These are phyloP conservation scores for Phytophthora hybrid DNA, from an alignment of 352 stramenopile species.

Conservation along the genomic window DNA sequence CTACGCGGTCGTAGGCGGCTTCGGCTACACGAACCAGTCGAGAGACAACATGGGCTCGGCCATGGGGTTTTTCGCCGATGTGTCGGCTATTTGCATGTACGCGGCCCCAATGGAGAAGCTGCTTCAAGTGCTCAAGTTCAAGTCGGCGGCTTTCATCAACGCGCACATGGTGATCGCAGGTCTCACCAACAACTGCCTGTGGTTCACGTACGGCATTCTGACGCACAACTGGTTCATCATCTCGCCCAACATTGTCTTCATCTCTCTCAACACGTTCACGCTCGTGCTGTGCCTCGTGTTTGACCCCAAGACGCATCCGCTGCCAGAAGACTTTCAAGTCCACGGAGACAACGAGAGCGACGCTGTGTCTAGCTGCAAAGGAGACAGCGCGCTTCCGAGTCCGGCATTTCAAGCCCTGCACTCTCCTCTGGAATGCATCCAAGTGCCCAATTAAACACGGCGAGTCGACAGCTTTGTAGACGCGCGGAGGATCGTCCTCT, in stretches of 20 bases:
- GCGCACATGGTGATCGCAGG: slow-evolving; percentile 37
- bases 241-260: slow-evolving; percentile 42
- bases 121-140: slow-evolving; percentile 38
- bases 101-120: slow-evolving; percentile 35
- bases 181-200: slow-evolving; percentile 35
- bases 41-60: slow-evolving; percentile 20
- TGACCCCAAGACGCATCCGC: slow-evolving; percentile 40
- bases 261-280: slow-evolving; percentile 37
- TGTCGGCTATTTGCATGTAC: slow-evolving; percentile 38
- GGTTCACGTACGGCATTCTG: slow-evolving; percentile 46
- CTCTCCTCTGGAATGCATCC: slow-evolving; percentile 39
- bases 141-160: slow-evolving; percentile 32
- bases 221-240: slow-evolving; percentile 47
- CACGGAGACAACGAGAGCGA: slow-evolving; percentile 18
- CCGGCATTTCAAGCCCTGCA: slow-evolving; percentile 36
- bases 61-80: slow-evolving; percentile 38
- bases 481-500: neutral
- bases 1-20: slow-evolving; percentile 37
- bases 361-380: slow-evolving; percentile 16
- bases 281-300: slow-evolving; percentile 37
- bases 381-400: slow-evolving; percentile 28
- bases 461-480: neutral
- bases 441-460: slow-evolving; percentile 20
- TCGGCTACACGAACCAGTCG: slow-evolving; percentile 41
- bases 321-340: slow-evolving; percentile 34